These are phyloP conservation scores for Torulaspora franciscae DNA, from an alignment of 805 yeast species.

Conservation along the genomic window DNA sequence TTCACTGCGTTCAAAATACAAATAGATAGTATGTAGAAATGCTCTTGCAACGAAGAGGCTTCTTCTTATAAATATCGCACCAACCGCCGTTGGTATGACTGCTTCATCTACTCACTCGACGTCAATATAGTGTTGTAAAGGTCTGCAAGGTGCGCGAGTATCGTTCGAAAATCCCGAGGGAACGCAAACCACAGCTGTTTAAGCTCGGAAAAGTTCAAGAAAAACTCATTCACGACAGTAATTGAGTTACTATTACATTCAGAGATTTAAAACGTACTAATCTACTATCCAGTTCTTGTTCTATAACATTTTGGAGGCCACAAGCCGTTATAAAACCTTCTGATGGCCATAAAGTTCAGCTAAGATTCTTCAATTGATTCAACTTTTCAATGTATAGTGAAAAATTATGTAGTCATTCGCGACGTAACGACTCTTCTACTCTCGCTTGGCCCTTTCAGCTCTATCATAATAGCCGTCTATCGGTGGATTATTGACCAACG, in stretches of 20 bases:
- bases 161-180: constrained; percentile 11
- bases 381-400: background rate
- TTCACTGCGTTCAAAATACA: background rate
- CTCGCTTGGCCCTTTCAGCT: background rate
- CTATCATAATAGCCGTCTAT: background rate
- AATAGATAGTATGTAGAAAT: too few relatives aligned
- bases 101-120: background rate
- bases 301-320: too few relatives aligned
- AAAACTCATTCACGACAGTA: background rate
- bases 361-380: background rate
- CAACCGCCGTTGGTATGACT: constrained; percentile 1
- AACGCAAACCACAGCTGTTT: background rate
- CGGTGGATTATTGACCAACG: background rate
- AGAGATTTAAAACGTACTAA: too few relatives aligned
- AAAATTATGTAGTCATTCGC: background rate
- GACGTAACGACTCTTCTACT: constrained; percentile 3
- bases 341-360: too few relatives aligned
- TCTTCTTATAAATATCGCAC: background rate
- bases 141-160: background rate
- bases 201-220: constrained; percentile 1
- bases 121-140: background rate
- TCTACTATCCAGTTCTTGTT: too few relatives aligned
- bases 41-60: background rate
- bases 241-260: background rate
- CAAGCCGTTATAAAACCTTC: too few relatives aligned